phyloP scores from a whole-genome alignment of 139 green algal genomes.

The Tetradesmus lagerheimii region DNA sequence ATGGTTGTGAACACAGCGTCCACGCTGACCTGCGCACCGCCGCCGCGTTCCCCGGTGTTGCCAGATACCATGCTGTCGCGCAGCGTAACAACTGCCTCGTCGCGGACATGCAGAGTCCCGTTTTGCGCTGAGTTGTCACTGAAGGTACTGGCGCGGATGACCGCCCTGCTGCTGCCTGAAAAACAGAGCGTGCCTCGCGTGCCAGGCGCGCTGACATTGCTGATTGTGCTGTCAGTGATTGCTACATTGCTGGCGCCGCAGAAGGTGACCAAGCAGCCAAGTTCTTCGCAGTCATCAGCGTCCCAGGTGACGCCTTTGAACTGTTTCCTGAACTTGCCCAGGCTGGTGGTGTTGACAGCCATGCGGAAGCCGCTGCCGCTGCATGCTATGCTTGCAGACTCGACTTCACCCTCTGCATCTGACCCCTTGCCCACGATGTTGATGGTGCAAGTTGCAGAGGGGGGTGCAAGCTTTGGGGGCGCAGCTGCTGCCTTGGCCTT shows the following conservation, averaged over 20 bases:
- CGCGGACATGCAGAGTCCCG: background rate
- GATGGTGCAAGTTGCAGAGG: background rate
- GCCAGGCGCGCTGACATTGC: background rate
- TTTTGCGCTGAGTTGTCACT: background rate
- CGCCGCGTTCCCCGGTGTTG: background rate
- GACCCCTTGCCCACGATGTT: conserved; percentile 14
- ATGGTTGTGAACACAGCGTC: background rate
- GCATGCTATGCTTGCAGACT: background rate
- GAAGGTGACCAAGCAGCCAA: background rate
- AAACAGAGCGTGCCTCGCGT: background rate
- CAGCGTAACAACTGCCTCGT: background rate
- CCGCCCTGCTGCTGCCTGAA: background rate
- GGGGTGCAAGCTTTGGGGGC: background rate
- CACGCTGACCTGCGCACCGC: background rate
- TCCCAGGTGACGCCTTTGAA: background rate
- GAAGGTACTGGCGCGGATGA: background rate
- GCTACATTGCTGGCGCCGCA: background rate
- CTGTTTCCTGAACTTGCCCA: background rate
- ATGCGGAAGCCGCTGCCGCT: background rate
- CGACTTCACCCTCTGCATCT: background rate
- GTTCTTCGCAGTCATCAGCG: background rate
- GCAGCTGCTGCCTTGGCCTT: background rate
- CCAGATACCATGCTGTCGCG: background rate
- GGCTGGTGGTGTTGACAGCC: background rate
- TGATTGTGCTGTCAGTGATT: background rate